Base-by-base conservation (phyloP, 768 basidiomycete genomes). In the Polyporus arcularius region DNA sequence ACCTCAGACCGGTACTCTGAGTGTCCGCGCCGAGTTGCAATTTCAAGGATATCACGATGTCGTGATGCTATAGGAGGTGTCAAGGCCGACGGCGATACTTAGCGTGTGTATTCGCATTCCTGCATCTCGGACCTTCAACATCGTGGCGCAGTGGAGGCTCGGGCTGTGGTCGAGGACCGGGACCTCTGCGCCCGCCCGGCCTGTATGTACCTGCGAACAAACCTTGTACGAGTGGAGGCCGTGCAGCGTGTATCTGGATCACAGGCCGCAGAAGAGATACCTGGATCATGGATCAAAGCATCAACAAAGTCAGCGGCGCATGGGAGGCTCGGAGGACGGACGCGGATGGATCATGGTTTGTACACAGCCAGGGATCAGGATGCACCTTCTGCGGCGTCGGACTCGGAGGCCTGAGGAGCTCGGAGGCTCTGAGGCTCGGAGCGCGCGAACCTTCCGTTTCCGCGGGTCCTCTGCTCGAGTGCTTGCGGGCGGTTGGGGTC, bases 381-480 rank as follows among this genome's bases (percentile, higher is more conserved):
- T 16, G 40, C 40, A 41, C 16, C 10, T 10, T 14, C 46, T 47
- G n/a, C 46, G 26, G 26, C 21, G 5, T 48, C 46, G 46, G 46
- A 48, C 4, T 18, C 46, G 12, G 18, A 18, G 21, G 21, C 21
- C 21, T 26, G 21, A 26, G 2, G 21, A 26, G 21, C 21, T 26
- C 21, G 21, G 21, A 26, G 21, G n/a, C n/a, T n/a, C 4, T 21
- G 45, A 35, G 42, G 16, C 46, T 18, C 18, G 28, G 46, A 18
- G 46, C 46, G 46, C 46, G 21, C 46, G 46, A 48, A 53, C 52
- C 32, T 53, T 26, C 52, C 52, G 32, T 18, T 40, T 35, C 32
- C 52, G 39, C 39, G 21, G 21, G 52, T 15, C 52, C 52, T 53
- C 39, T 53, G 35, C 52, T 53, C 52, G 14, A 53, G 52, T 53